Conservation (phyloP, 1,284 basidiomycete species). For the Rhodotorula sp. region DNA sequence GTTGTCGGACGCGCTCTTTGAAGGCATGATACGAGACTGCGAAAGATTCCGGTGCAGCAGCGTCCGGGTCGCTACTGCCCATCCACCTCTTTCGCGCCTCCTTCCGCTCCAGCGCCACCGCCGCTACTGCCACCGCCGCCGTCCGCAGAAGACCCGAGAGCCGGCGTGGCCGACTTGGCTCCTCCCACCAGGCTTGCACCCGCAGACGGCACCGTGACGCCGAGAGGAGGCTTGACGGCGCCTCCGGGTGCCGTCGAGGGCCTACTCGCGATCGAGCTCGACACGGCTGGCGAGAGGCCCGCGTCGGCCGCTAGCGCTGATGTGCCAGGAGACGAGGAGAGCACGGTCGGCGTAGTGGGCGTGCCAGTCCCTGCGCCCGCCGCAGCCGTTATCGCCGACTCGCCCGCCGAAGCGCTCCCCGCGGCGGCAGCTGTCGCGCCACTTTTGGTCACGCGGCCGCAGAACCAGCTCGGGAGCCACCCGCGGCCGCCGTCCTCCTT, state of each 20-base stretch:
- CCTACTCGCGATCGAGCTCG: neutral
- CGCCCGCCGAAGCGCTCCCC: neutral
- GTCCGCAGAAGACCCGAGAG: neutral
- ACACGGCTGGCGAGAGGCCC: neutral
- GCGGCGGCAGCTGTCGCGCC: neutral
- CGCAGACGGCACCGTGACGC: neutral
- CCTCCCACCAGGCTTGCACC: neutral
- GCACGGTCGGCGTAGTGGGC: too few relatives aligned
- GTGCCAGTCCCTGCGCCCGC: neutral
- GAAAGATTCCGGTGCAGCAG: too few relatives aligned
- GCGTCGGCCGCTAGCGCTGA: neutral
- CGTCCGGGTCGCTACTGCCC: too few relatives aligned
- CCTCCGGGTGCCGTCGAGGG: slow-evolving; percentile 1
- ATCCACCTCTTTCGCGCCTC: too few relatives aligned
- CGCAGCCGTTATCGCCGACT: neutral
- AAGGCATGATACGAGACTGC: too few relatives aligned
- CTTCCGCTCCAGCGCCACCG: too few relatives aligned
- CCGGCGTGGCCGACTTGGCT: neutral
- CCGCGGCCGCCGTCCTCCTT: slow-evolving; percentile 86
- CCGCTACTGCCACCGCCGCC: neutral
- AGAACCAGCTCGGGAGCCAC: slow-evolving; percentile 62
- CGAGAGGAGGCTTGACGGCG: neutral
- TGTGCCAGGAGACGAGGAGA: neutral
- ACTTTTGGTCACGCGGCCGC: slow-evolving; percentile 28
- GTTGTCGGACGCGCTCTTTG: too few relatives aligned